Evolutionary conservation across 2,329 filamentous ascomycete species (phyloP), one percentile per base, ranked within the genome.

Genomic region (Pezicula radicicola): DNA sequence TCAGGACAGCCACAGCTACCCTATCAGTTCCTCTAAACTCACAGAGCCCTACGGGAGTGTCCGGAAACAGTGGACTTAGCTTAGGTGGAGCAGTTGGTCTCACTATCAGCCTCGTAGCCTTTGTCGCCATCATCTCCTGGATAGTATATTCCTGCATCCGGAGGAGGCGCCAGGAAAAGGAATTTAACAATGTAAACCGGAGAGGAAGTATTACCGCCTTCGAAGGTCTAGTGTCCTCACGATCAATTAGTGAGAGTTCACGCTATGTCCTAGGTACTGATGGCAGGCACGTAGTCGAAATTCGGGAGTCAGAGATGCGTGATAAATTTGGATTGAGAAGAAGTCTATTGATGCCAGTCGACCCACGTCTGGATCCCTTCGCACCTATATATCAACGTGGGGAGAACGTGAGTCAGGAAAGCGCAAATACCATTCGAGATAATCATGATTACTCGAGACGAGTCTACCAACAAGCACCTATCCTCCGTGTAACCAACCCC

Each of bases 361-460:
- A 87, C 62, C 83, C 83, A 30, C 75, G 83, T 41, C 78, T 86
- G 71, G 80, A 86, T 60, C 83, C 83, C 0, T 84, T 80, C 55
- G 75, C 79, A 45, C 74, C 76, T 37, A 70, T 84, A 13, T 86
- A 85, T 63, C 70, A 72, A 42, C n/a, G n/a, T n/a, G 72, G 73
- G 4, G 55, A 49, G 25, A 83, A 77, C 60, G 78, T 78, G 64
- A 85, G 82, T 60, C 77, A 77, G 55, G 83, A 86, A 64, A 86
- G 82, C 62, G 70, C 86, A 63, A 80, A 80, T 58, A 85, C 83
- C 1, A 68, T 87, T 5, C 79, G 79, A 51, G 83, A 87, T 62
- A 81, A 86, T 55, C 81, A 84, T 52, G 83, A 87, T 58, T 87
- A 87, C 63, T 85, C 83, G 36, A 73, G 83, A 57, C 73, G 64